Base-by-base conservation (phyloP, 2,329 filamentous ascomycete species). In the Rhytidhysteron rufulum region DNA sequence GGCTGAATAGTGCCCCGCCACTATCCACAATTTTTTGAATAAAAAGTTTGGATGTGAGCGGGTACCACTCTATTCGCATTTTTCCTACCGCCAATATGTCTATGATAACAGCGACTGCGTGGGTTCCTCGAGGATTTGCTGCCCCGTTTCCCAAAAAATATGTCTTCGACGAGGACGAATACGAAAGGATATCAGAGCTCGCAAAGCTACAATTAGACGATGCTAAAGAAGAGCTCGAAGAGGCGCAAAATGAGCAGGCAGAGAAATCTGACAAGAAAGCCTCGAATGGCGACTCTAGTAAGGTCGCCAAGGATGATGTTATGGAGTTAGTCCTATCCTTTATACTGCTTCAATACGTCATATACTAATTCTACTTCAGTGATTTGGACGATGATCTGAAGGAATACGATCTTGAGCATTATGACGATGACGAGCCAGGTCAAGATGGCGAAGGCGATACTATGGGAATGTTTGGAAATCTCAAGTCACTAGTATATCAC, bases 341-440 rank as follows among this genome's bases (percentile, higher is more conserved):
- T n/a, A n/a, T n/a, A n/a, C n/a, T n/a, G n/a, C n/a, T n/a, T n/a
- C n/a, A n/a, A n/a, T n/a, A n/a, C n/a, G n/a, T n/a, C n/a, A n/a
- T 8, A 15, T 15, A 15, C 31, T 16, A 15, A 33, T 33, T 31
- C 21, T 18, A 8, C 15, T 18, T 11, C 22, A 67, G 63, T 34
- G 66, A 67, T 42, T 57, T 62, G 17, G 88, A 95, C 59, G 88
- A 94, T 51, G 90, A 95, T 62, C 76, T 98, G 36, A 93, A 91
- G 68, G 89, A 98, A 68, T 98, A 96, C 68, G 85, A 98, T 61
- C 78, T 98, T 40, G 91, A 97, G 49, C 83, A 95, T 66, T 98
- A 98, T 65, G 93, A 98, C 56, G 86, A 93, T 52, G 86, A 93
- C 34, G 79, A 82, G 6, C 76, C 79, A 11, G 76, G 79, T 2